phyloP scores from a whole-genome alignment of 2,329 filamentous ascomycete species.

The Pseudogymnoascus sp. region DNA sequence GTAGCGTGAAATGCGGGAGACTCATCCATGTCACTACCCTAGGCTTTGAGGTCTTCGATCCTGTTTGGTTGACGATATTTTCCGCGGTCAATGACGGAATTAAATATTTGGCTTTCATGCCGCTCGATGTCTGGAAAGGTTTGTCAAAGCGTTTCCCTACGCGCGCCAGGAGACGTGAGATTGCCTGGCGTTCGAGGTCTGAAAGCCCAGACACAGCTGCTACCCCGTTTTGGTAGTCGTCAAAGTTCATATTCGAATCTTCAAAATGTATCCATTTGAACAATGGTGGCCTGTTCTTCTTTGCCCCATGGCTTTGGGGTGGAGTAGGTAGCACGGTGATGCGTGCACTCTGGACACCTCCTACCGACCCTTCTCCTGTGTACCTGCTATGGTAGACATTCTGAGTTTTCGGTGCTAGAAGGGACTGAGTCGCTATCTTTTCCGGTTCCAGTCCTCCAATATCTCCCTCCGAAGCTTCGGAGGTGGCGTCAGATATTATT shows the following conservation, averaged over 20 bases:
- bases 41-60: constrained; percentile 7
- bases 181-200: constrained; percentile 14
- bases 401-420: neutral
- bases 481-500: neutral
- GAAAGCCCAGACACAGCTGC: constrained; percentile 9
- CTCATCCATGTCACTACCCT: constrained; percentile 18
- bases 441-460: neutral
- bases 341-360: constrained; percentile 1
- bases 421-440: neutral
- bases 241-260: constrained; percentile 8
- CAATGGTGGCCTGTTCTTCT: neutral
- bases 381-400: constrained; percentile 6
- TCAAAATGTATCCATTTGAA: constrained; percentile 10
- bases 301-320: neutral
- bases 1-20: constrained; percentile 40
- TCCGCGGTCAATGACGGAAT: constrained; percentile 17
- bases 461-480: constrained; percentile 3
- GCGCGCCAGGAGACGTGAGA: constrained; percentile 14
- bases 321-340: neutral
- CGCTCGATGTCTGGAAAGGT: constrained; percentile 15
- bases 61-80: constrained; percentile 11
- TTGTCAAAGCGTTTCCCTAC: constrained; percentile 17
- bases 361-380: constrained; percentile 5
- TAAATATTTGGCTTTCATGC: constrained; percentile 15
- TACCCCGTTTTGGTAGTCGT: neutral